A percentile compares a stretch with the other conserved stretches of the same genome.
These are phyloP conservation scores for Rhodamnia rubescens DNA, from an alignment of 345 rosid species.

Conservation along the genomic window DNA sequence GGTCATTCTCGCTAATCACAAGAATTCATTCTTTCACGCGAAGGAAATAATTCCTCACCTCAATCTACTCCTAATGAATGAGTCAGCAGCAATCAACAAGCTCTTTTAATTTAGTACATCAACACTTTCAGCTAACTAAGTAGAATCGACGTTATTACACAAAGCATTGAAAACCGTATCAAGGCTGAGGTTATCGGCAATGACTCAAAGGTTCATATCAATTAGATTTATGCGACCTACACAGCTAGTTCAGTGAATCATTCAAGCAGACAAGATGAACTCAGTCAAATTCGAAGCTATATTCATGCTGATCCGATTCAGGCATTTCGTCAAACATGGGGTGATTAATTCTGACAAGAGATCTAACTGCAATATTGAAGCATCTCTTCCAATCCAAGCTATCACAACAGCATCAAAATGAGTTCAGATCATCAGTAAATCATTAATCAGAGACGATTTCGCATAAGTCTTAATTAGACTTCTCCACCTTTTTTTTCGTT, in stretches of 20 bases:
- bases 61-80: neutral
- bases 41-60: neutral
- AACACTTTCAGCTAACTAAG: neutral
- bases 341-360: neutral
- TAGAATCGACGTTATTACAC: rapidly evolving
- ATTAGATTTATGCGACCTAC: no score
- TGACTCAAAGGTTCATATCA: neutral
- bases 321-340: neutral
- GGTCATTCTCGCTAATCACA: no score
- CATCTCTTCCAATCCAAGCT: neutral
- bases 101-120: neutral
- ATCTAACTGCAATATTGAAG: neutral
- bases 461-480: neutral
- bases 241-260: neutral
- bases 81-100: neutral
- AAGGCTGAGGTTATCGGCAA: neutral
- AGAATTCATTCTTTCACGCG: neutral
- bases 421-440: neutral
- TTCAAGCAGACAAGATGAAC: neutral
- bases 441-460: neutral
- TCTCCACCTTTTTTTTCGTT: neutral
- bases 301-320: neutral
- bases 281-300: neutral
- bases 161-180: neutral
- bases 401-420: neutral